These are phyloP conservation scores for Termitomyces sp. DNA, from an alignment of 768 basidiomycete species.

Conservation along the genomic window DNA sequence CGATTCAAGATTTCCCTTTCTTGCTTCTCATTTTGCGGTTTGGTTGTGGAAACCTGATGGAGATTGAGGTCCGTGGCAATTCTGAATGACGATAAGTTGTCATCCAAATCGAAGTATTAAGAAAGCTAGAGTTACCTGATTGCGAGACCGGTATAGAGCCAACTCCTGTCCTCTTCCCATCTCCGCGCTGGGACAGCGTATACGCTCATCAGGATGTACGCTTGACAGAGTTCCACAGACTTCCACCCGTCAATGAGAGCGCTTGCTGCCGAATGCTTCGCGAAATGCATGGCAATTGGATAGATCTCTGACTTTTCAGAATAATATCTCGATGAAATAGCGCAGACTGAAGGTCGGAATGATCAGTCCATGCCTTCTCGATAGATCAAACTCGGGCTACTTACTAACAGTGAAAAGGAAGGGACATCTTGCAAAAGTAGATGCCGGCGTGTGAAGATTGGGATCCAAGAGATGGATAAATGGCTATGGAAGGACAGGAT, in stretches of 20 bases:
- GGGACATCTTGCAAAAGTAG: conserved; percentile 79
- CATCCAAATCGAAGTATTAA: background rate
- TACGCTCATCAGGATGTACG: conserved; percentile 84
- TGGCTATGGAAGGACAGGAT: conserved; percentile 32
- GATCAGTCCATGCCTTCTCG: background rate
- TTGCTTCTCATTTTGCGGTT: conserved; percentile 68
- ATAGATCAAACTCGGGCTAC: conserved; percentile 21
- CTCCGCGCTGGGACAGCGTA: conserved; percentile 75
- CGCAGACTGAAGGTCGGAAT: conserved; percentile 55
- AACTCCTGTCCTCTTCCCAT: conserved; percentile 91
- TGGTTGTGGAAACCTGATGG: conserved; percentile 58
- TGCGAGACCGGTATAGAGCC: conserved; percentile 86
- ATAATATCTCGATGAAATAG: conserved; percentile 81
- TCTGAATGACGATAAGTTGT: conserved; percentile 28
- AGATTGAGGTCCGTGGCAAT: conserved; percentile 90
- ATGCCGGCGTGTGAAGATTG: conserved; percentile 73
- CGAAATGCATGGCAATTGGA: conserved; percentile 86
- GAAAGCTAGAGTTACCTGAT: conserved; percentile 50
- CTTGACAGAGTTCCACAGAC: conserved; percentile 87
- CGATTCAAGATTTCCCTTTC: conserved; percentile 84
- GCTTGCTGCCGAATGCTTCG: conserved; percentile 77
- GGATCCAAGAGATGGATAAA: conserved; percentile 79
- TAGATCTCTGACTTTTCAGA: conserved; percentile 79
- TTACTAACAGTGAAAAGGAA: conserved; percentile 87
- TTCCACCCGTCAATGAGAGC: conserved; percentile 80